Percentiles rank a stretch among this genome's conserved stretches.
These are phyloP conservation scores for Paecilomyces formosus DNA, from an alignment of 2,329 filamentous ascomycete genomes.

Conservation along the genomic window DNA sequence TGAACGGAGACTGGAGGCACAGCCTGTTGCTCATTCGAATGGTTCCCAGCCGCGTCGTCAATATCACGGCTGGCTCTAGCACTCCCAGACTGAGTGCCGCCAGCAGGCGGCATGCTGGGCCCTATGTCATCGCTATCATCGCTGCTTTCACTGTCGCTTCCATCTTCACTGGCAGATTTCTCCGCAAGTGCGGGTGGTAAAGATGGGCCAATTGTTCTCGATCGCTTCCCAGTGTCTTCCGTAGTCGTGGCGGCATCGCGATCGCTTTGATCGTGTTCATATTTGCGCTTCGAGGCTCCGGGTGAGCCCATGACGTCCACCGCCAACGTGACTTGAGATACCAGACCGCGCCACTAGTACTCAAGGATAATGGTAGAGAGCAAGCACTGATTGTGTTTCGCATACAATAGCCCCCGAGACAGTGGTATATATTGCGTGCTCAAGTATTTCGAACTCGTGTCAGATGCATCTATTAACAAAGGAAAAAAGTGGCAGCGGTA, in stretches of 20 bases:
- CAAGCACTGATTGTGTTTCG: background rate
- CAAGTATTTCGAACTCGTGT: too few species aligned
- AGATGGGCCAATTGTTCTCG: background rate
- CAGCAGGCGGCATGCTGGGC: constrained; percentile 18
- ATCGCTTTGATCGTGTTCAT: background rate
- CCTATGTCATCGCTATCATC: constrained; percentile 27
- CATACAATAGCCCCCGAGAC: background rate
- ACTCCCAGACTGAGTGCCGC: background rate
- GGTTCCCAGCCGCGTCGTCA: too few species aligned
- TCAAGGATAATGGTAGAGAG: background rate
- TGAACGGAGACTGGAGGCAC: constrained; percentile 30
- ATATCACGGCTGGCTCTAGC: background rate
- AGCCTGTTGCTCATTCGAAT: background rate
- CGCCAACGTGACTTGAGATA: background rate
- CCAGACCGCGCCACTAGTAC: background rate
- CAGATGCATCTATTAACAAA: too few species aligned
- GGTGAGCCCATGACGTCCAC: background rate
- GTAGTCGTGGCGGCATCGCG: background rate
- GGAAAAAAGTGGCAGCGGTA: background rate
- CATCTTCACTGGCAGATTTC: constrained; percentile 7
- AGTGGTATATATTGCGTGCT: too few species aligned
- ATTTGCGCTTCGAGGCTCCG: background rate
- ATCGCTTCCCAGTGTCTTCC: background rate
- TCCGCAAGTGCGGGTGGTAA: background rate
- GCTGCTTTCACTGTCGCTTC: constrained; percentile 18